These are phyloP conservation scores for Taxillus chinensis DNA, from an alignment of 164 flowering plant species.

Conservation along the genomic window DNA sequence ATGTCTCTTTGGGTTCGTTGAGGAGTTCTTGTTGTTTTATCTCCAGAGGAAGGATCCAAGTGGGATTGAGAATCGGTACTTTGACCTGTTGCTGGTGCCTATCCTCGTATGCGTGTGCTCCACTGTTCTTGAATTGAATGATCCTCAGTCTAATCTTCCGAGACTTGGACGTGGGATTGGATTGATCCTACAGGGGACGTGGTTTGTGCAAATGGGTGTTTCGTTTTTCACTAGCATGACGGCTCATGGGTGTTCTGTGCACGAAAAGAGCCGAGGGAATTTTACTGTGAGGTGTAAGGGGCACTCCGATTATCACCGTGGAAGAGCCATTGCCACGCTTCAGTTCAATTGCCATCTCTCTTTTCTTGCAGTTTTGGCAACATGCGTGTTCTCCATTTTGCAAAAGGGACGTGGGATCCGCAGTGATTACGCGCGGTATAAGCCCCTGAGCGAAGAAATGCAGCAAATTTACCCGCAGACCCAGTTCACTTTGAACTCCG, in stretches of 20 bases:
- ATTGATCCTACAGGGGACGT: constrained; percentile 69
- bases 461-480: constrained; percentile 24
- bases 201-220: constrained; percentile 92
- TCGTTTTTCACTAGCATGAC: constrained; percentile 56
- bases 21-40: constrained; percentile 74
- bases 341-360: constrained; percentile 91
- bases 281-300: constrained; percentile 72
- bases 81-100: constrained; percentile 72
- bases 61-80: constrained; percentile 88
- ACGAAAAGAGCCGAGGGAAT: constrained; percentile 71
- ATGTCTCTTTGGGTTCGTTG: constrained; percentile 51
- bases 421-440: constrained; percentile 27
- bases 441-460: constrained; percentile 59
- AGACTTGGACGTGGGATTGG: constrained; percentile 65
- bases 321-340: constrained; percentile 75
- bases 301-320: constrained; percentile 68
- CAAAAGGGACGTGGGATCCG: constrained; percentile 16
- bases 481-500: constrained; percentile 71
- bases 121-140: constrained; percentile 40
- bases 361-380: constrained; percentile 40
- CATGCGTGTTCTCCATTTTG: constrained; percentile 35
- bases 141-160: constrained; percentile 24
- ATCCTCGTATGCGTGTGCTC: constrained; percentile 49
- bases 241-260: constrained; percentile 52
- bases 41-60: constrained; percentile 48